Percentiles rank a stretch among this genome's conserved stretches.
Evolutionary conservation across 805 yeast species (phyloP).

Genomic region (Ogataea nitratoaversa): DNA sequence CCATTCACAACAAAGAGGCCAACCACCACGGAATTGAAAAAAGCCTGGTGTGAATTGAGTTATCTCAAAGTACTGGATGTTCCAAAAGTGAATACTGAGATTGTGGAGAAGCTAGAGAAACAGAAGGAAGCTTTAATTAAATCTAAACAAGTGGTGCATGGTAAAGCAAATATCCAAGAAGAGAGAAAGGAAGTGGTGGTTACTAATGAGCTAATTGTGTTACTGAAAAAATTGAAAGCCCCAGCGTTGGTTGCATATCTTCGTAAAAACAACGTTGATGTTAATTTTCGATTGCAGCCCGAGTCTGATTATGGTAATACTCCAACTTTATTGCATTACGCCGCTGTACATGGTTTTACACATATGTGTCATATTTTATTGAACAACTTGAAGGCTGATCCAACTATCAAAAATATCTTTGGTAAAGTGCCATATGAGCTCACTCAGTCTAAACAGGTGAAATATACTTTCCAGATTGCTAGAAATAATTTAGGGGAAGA

Average conservation of each 20-base stretch:
- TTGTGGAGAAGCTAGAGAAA: slow-evolving; percentile 25
- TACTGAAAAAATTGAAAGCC: slow-evolving; percentile 70
- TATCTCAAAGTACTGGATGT: slow-evolving; percentile 49
- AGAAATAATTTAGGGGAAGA: slow-evolving; percentile 66
- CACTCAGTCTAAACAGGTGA: slow-evolving; percentile 42
- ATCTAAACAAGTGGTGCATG: slow-evolving; percentile 18
- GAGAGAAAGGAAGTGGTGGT: slow-evolving; percentile 39
- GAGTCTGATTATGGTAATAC: slow-evolving; percentile 42
- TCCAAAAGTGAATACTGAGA: slow-evolving; percentile 43
- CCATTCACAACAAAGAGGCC: slow-evolving; percentile 93
- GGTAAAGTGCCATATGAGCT: slow-evolving; percentile 72
- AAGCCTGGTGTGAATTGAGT: slow-evolving; percentile 78
- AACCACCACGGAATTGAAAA: slow-evolving; percentile 71
- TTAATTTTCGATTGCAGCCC: slow-evolving; percentile 57
- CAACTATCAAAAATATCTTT: slow-evolving; percentile 45
- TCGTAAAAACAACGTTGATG: slow-evolving; percentile 49
- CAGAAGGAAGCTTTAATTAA: slow-evolving; percentile 29
- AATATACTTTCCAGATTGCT: slow-evolving; percentile 61
- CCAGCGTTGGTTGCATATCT: slow-evolving; percentile 67
- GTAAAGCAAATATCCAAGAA: slow-evolving; percentile 14
- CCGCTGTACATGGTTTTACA: slow-evolving; percentile 60
- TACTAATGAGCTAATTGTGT: slow-evolving; percentile 52
- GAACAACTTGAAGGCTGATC: slow-evolving; percentile 65
- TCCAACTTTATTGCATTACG: slow-evolving; percentile 79
- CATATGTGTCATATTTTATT: slow-evolving; percentile 66